A percentile compares a stretch with the other conserved stretches of the same genome.
Conservation (phyloP, 768 basidiomycete species). For the Cytidiella melzeri region DNA sequence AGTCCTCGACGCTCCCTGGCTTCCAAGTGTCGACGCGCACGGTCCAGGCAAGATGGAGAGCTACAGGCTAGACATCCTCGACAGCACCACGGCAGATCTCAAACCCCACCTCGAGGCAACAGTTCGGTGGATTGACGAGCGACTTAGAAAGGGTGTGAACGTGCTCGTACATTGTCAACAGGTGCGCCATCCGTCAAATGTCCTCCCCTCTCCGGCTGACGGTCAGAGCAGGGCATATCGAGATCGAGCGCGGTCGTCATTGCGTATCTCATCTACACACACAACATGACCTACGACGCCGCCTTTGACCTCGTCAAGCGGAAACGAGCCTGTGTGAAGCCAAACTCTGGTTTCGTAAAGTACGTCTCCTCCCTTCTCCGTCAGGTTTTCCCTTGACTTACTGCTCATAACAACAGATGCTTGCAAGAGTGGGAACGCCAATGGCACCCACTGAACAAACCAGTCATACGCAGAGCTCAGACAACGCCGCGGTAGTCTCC, state of each 20-base stretch:
- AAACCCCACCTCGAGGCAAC: slow-evolving; percentile 63
- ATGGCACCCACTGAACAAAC: slow-evolving; percentile 18
- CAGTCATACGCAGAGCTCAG: slow-evolving; percentile 8
- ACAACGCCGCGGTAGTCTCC: slow-evolving; percentile 8
- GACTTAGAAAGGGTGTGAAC: slow-evolving; percentile 52
- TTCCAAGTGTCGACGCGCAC: slow-evolving; percentile 34
- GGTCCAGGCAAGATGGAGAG: slow-evolving; percentile 30
- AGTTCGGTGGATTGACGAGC: slow-evolving; percentile 59
- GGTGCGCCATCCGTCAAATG: slow-evolving; percentile 48
- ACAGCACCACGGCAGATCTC: slow-evolving; percentile 55
- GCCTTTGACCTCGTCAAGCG: slow-evolving; percentile 55
- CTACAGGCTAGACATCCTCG: slow-evolving; percentile 64
- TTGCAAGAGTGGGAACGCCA: slow-evolving; percentile 27
- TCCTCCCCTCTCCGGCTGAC: no score
- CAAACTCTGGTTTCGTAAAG: slow-evolving; percentile 68
- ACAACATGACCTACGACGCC: slow-evolving; percentile 65
- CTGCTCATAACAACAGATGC: slow-evolving; percentile 4
- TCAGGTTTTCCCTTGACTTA: not conserved
- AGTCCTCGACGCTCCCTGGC: slow-evolving; percentile 62
- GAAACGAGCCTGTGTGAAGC: slow-evolving; percentile 68
- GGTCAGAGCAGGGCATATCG: slow-evolving; percentile 58
- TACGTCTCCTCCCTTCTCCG: slow-evolving; percentile 2
- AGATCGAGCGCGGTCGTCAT: slow-evolving; percentile 72
- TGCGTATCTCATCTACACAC: slow-evolving; percentile 73
- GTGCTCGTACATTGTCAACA: slow-evolving; percentile 81